Evolutionary conservation across 2,329 filamentous ascomycete genomes (phyloP).

Genomic region (Talaromyces islandicus): DNA sequence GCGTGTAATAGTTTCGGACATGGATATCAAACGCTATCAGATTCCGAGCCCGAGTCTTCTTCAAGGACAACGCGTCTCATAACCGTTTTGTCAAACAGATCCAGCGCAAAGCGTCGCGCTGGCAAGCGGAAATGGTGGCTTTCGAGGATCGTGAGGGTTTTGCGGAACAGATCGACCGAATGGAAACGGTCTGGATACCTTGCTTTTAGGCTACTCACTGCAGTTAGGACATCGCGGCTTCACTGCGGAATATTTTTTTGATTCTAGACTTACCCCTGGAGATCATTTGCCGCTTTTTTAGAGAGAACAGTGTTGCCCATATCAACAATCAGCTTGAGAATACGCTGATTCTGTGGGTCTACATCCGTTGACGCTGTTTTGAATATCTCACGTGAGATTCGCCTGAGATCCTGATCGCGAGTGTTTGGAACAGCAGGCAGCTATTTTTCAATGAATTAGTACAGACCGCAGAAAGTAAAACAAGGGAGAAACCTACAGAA

Average conservation of each 20-base stretch:
- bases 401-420: conserved; percentile 39
- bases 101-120: conserved; percentile 83
- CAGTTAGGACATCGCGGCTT: conserved; percentile 2
- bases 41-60: conserved; percentile 45
- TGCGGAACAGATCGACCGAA: conserved; percentile 72
- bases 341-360: conserved; percentile 63
- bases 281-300: conserved; percentile 76
- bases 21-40: neutral
- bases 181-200: conserved; percentile 71
- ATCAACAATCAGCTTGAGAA: conserved; percentile 78
- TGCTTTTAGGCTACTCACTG: conserved; percentile 59
- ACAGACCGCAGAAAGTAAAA: neutral
- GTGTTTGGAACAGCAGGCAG: conserved; percentile 33
- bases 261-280: conserved; percentile 50
- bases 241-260: neutral
- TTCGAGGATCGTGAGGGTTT: conserved; percentile 78
- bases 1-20: neutral
- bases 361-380: conserved; percentile 56
- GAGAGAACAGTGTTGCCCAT: conserved; percentile 90
- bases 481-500: conserved; percentile 3
- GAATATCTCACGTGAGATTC: conserved; percentile 37
- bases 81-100: conserved; percentile 88
- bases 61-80: conserved; percentile 78
- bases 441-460: conserved; percentile 12
- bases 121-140: conserved; percentile 83